A percentile compares a stretch with the other conserved stretches of the same genome.
Conservation (phyloP, 1,139 yeast species). For the Eremothecium coryli region DNA sequence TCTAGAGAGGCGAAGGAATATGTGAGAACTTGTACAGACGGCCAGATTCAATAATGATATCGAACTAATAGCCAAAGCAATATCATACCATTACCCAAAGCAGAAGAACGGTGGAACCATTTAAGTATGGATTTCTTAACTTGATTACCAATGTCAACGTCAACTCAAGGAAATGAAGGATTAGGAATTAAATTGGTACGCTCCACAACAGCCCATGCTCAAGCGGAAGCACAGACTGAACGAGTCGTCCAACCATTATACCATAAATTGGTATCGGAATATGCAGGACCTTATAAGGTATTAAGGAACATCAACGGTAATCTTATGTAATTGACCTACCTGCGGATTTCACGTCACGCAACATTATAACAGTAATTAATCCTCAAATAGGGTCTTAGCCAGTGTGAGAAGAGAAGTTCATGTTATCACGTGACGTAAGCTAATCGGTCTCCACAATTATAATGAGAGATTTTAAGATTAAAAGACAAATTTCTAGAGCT, state of each 20-base stretch:
- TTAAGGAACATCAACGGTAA: constrained; percentile 9
- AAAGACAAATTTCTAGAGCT: too few relatives aligned
- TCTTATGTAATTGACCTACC: constrained; percentile 12
- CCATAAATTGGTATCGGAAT: constrained; percentile 10
- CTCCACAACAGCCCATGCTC: constrained; percentile 20
- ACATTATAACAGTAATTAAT: too few relatives aligned
- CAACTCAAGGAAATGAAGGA: neutral
- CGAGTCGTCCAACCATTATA: constrained; percentile 14
- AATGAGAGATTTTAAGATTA: too few relatives aligned
- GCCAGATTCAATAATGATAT: constrained; percentile 10
- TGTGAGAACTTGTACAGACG: constrained; percentile 9
- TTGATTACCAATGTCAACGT: constrained; percentile 9
- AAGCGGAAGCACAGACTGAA: constrained; percentile 24
- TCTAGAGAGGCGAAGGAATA: constrained; percentile 2
- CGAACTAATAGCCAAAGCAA: constrained; percentile 5
- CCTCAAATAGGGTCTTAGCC: too few relatives aligned
- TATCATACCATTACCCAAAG: constrained; percentile 8
- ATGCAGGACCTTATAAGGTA: constrained; percentile 11
- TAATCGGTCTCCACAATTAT: too few relatives aligned
- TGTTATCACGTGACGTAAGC: too few relatives aligned
- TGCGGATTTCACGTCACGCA: constrained; percentile 3
- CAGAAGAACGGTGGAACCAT: constrained; percentile 12
- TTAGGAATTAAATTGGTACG: constrained; percentile 12
- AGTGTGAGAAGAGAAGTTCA: too few relatives aligned
- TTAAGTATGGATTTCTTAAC: constrained; percentile 11